Conservation (phyloP, 352 stramenopile genomes). For the Elongisporangium prolatum region DNA sequence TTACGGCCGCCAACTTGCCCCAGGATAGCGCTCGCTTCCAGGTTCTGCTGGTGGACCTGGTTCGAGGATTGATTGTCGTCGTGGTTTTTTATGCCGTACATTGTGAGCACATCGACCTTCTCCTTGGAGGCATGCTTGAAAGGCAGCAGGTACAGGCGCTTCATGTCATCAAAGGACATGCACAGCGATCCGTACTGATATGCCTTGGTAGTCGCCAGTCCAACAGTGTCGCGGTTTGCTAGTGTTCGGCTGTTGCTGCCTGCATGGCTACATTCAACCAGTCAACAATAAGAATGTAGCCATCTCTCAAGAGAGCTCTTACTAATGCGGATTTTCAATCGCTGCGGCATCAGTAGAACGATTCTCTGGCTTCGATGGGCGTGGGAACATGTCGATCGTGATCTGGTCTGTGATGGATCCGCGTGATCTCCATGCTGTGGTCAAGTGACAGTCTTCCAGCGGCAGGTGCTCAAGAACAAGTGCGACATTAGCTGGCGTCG, state of each 20-base stretch:
- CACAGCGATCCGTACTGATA: constrained; percentile 48
- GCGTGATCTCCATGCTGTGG: constrained; percentile 50
- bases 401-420: constrained; percentile 47
- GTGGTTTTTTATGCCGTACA: constrained; percentile 31
- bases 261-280: too few species aligned
- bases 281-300: too few species aligned
- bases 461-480: constrained; percentile 58
- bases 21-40: constrained; percentile 1
- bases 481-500: constrained; percentile 52
- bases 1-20: constrained; percentile 7
- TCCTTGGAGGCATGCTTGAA: constrained; percentile 43
- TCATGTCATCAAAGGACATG: constrained; percentile 74
- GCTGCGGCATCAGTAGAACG: neutral
- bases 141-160: constrained; percentile 56
- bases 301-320: too few species aligned
- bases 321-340: neutral
- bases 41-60: constrained; percentile 12
- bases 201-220: constrained; percentile 16
- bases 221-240: constrained; percentile 47
- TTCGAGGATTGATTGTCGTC: neutral
- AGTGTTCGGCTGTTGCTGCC: neutral
- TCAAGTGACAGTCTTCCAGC: constrained; percentile 55
- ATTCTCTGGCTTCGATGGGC: constrained; percentile 1
- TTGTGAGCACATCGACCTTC: constrained; percentile 39
- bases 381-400: constrained; percentile 47